Evolutionary conservation across 257 asterid genomes (phyloP), one percentile per base, ranked within the genome.

Genomic region (Anisodus tanguticus): DNA sequence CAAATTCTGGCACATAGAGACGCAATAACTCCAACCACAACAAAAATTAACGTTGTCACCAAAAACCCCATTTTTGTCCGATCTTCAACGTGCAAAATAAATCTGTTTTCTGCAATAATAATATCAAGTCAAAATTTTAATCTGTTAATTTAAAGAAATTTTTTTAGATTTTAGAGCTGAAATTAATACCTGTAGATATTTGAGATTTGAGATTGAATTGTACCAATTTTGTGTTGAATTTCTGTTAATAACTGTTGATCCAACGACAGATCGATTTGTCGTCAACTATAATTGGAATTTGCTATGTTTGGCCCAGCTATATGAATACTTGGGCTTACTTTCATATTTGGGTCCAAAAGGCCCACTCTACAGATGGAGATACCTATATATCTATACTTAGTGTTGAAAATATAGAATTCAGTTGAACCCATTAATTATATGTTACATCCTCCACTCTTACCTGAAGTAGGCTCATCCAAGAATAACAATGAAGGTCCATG

Each of bases 381-480:
- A 31, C 35, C 35, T 31, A 31, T 31, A 31, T 31, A 31, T 31
- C 35, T 31, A 31, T 31, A 31, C 35, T 31, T 31, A 22, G 35
- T 31, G 35, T 31, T 31, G 35, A 31, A 31, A 31, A 31, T 31
- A 1, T 31, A 1, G 35, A 31, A 1, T 31, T 31, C 35, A 31
- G 35, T 31, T 31, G 35, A 31, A 31, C 35, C 35, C 1, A 0
- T 31, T 31, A 31, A 31, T 31, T 31, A 31, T 31, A 31, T 31
- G 2, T 1, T 31, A 31, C 35, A 31, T 31, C 45, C 45, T 41
- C 45, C 45, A 41, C 45, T 0, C 35, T 41, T 41, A 41, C 45
- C 98, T 1, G 97, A 93, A 22, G 98, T 94, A 0, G 97, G 98
- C 84, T 94, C 98, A 83, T 94, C 98, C 59, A 94, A 72, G 88